These are phyloP conservation scores for Xerophyta viscosa DNA, from an alignment of 106 monocot species.

Conservation along the genomic window DNA sequence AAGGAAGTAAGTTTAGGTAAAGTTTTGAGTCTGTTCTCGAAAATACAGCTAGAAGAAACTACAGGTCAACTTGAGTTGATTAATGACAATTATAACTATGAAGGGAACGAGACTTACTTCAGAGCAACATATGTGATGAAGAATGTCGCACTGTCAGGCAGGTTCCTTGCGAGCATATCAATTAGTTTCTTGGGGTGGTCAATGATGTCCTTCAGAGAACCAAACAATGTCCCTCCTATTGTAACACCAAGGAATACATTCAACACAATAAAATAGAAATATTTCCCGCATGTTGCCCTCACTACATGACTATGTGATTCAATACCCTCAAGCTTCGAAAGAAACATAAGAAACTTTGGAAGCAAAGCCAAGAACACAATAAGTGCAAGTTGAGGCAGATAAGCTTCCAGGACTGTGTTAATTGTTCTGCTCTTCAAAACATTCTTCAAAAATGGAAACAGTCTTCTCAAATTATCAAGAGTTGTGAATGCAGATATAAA, in stretches of 20 bases:
- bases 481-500: conserved; percentile 83
- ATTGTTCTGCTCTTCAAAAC: conserved; percentile 42
- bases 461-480: conserved; percentile 46
- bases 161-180: conserved; percentile 40
- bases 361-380: conserved; percentile 89
- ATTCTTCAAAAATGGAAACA: conserved; percentile 64
- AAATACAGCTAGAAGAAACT: too few species aligned
- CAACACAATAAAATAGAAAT: conserved; percentile 91
- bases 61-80: too few species aligned
- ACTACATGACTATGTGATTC: conserved; percentile 56
- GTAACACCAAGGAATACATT: conserved; percentile 96
- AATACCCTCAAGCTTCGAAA: conserved; percentile 81
- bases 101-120: conserved; percentile 41
- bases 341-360: conserved; percentile 67
- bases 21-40: too few species aligned
- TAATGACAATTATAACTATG: too few species aligned
- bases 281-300: conserved; percentile 81
- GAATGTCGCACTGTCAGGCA: conserved; percentile 82
- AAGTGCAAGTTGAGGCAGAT: conserved; percentile 79
- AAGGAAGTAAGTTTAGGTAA: too few species aligned
- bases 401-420: conserved; percentile 75
- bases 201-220: conserved; percentile 41
- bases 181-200: conserved; percentile 36
- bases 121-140: conserved; percentile 95
- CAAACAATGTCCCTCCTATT: conserved; percentile 46